These are phyloP conservation scores for Plasmodium cynomolgi DNA, from an alignment of 169 alveolate species.

Conservation along the genomic window DNA sequence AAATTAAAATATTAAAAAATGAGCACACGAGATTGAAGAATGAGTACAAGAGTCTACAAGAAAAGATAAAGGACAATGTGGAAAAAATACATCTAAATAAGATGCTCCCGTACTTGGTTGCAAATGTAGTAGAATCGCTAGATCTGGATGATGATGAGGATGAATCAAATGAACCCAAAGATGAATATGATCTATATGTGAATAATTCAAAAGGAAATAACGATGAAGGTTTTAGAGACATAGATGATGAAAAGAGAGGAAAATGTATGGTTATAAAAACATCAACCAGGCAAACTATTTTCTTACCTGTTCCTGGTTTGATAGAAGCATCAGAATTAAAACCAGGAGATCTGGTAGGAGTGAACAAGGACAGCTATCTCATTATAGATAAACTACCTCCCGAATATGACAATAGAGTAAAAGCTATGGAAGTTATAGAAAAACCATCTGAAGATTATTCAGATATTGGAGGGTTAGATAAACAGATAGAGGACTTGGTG, in stretches of 20 bases:
- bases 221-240: conserved; percentile 73
- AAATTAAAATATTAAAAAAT: conserved; percentile 90
- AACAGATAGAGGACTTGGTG: conserved; percentile 98
- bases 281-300: conserved; percentile 96
- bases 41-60: conserved; percentile 89
- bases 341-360: conserved; percentile 99
- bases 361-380: conserved; percentile 98
- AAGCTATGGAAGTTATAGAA: conserved; percentile 99
- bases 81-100: conserved; percentile 96
- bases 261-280: conserved; percentile 93
- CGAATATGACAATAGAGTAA: conserved; percentile 99
- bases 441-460: conserved; percentile 99
- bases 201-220: conserved; percentile 8
- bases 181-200: conserved; percentile 59
- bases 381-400: conserved; percentile 99
- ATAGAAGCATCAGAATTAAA: conserved; percentile 92
- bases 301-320: conserved; percentile 98
- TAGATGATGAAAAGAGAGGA: conserved; percentile 84
- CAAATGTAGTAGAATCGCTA: conserved; percentile 95
- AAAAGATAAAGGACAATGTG: conserved; percentile 91
- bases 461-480: conserved; percentile 99
- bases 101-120: conserved; percentile 99
- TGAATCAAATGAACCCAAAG: conserved; percentile 27
- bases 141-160: conserved; percentile 72
- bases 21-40: conserved; percentile 91